Evolutionary conservation across 1,139 yeast species (phyloP), one percentile per base, ranked within the genome.

Genomic region (Saccharomyces hybrid): DNA sequence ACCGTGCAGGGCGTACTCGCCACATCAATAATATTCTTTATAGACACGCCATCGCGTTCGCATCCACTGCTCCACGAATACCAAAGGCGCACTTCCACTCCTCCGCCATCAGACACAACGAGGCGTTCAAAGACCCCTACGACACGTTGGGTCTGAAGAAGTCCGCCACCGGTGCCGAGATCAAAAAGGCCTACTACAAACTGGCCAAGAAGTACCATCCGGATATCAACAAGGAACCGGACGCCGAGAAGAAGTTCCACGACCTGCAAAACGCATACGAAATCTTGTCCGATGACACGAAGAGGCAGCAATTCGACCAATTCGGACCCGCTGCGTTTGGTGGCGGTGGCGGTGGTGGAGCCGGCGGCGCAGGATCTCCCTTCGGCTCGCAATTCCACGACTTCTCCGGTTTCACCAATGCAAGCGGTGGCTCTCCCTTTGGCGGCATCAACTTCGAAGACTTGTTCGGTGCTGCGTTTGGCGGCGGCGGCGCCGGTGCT

Each of bases 181-280:
- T 93, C 72, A 93, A 93, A 71, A 90, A 89, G 73, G 95, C 97
- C 5, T 93, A 93, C 74, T 90, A 90, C 69, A 87, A 89, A 66
- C 76, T 93, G 60, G 99, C 97, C 25, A 95, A 95, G 71, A 83
- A 93, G 70, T 88, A 77, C 71, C 99, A 93, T 72, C 99, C 99
- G 0, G 99, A 93, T 74, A 88, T 93, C 52, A 93, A 93, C 72
- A 93, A 93, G 71, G 97, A 88, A 61, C 80, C 82, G 44, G 95
- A 81, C 31, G 95, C 98, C 0, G 96, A 91, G 63, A 82, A 83
- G 66, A 83, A 82, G 70, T 93, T 93, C 73, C 98, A 93, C 68
- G 90, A 88, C 66, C 81, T 93, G 62, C 98, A 93, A 70, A 95
- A 88, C 60, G 95, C 97, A 5, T 93, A 95, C 67, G 99, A 93